These are phyloP conservation scores for Westerdykella aurantiaca DNA, from an alignment of 2,329 filamentous ascomycete species.

Conservation along the genomic window DNA sequence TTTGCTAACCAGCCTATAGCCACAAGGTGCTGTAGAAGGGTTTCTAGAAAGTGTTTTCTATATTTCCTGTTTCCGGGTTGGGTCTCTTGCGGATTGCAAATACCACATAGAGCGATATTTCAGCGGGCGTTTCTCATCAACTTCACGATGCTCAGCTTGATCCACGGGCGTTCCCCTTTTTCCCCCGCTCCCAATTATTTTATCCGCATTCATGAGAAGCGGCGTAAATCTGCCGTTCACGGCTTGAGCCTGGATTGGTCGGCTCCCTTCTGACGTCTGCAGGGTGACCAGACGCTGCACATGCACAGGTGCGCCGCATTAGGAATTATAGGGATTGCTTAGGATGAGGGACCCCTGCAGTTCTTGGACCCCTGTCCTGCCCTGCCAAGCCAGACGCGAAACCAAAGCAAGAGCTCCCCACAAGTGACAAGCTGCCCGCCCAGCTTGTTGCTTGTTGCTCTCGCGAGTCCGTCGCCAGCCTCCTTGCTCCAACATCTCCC, in stretches of 20 bases:
- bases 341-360: not conserved
- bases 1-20: not conserved
- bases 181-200: too few relatives aligned
- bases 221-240: not conserved
- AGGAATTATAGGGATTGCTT: too few relatives aligned
- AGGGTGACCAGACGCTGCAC: too few relatives aligned
- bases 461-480: not conserved
- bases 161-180: too few relatives aligned
- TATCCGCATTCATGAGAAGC: not conserved
- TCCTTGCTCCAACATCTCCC: not conserved
- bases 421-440: not conserved
- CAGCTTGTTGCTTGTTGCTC: not conserved
- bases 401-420: not conserved
- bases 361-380: conserved; percentile 1
- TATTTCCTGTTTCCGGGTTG: not conserved
- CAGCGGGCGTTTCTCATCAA: not conserved
- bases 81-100: not conserved
- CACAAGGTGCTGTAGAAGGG: conserved; percentile 1
- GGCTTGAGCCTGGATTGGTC: not conserved
- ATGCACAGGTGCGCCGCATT: not conserved
- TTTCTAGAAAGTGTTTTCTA: not conserved
- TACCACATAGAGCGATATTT: conserved; percentile 3
- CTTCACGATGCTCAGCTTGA: too few relatives aligned
- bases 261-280: not conserved
- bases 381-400: conserved; percentile 2